A percentile compares a stretch with the other conserved stretches of the same genome.
These are phyloP conservation scores for Botrytis squamosa DNA, from an alignment of 2,329 filamentous ascomycete genomes.

Conservation along the genomic window DNA sequence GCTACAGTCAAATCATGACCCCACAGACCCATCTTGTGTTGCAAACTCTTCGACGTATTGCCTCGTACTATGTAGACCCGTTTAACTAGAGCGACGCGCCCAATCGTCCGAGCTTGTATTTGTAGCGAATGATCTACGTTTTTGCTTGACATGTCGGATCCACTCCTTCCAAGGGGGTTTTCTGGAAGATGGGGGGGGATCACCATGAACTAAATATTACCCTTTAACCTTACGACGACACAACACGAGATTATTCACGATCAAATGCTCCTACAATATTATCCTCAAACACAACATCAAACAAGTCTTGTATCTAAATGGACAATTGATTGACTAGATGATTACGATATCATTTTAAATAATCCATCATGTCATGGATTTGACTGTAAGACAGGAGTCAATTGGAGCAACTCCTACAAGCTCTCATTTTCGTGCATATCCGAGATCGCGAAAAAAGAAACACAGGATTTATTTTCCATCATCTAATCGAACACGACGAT, in stretches of 20 bases:
- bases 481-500: neutral
- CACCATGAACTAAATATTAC: slow-evolving; percentile 7
- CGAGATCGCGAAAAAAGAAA: slow-evolving; percentile 2
- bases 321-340: neutral
- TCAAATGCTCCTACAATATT: neutral
- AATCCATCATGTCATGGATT: neutral
- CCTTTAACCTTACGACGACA: neutral
- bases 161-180: slow-evolving; percentile 11
- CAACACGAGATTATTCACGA: neutral
- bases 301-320: neutral
- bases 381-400: neutral
- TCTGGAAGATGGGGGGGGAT: slow-evolving; percentile 16
- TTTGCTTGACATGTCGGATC: neutral
- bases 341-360: neutral
- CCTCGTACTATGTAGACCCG: slow-evolving; percentile 3
- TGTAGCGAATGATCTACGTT: slow-evolving; percentile 4
- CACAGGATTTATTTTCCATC: neutral
- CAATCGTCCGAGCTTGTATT: slow-evolving; percentile 12
- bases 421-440: neutral
- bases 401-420: neutral
- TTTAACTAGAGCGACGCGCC: neutral
- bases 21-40: neutral
- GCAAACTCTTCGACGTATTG: neutral
- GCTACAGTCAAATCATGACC: neutral
- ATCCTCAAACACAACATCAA: neutral